Base-by-base conservation (phyloP, 306 rosid genomes). In the Cicer yamashitae region DNA sequence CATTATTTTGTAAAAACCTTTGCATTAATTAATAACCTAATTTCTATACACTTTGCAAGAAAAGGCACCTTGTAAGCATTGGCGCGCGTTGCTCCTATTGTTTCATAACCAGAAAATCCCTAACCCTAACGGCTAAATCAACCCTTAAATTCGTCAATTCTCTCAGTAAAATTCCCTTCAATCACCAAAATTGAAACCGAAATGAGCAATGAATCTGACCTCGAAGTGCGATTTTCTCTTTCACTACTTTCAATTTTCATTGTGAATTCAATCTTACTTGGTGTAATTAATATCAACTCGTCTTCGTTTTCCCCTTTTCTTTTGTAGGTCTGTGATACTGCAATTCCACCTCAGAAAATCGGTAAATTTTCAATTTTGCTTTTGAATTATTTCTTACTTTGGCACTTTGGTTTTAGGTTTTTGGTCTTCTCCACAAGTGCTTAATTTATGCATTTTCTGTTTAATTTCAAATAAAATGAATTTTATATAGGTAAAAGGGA, bases 401-500 rank as follows among this genome's bases (percentile, higher is more conserved):
- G 64, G 30, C 17, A 58, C 30, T 25, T 54, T 20, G 39, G n/a
- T 22, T 20, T 34, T 60, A 10, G 20, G 20, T 34, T 60, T 59
- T 30, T 25, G 17, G 37, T 30, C 37, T 30, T 30, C 37, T 30
- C 37, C 37, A 25, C 4, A 5, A 58, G 15, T 39, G 64, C 11
- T 58, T 57, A 57, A 3, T 57, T 7, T 12, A 60, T 60, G 44
- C n/a, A 60, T 5, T 34, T 60, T 34, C 13, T 60, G 20, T 60
- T 60, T 60, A 60, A 37, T 60, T 60, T 60, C 12, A 20, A 11
- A 20, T 8, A 3, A 37, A 67, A n/a, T 37, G 1, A 51, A 66
- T 15, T 10, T 45, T 68, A 4, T 73, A 30, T 61, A 93, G 96
- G 92, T 37, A 91, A 93, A 85, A 84, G 96, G 64, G 87, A 78